Conservation (phyloP, 1,284 basidiomycete species). For the Trametes polyzona region DNA sequence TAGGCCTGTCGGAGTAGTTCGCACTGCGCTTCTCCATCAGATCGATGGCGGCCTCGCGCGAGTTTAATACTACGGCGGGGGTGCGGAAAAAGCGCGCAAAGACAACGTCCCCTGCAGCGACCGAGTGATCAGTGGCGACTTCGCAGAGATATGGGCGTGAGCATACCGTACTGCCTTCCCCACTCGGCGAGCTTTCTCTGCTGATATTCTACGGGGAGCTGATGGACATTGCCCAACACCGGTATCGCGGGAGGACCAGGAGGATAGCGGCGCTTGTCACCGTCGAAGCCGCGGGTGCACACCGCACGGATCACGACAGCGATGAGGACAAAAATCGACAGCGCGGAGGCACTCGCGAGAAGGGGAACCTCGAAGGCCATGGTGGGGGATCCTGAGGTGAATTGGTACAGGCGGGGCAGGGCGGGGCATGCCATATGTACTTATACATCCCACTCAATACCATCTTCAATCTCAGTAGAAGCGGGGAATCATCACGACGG, state of each 20-base stretch:
- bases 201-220: slow-evolving; percentile 27
- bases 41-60: slow-evolving; percentile 39
- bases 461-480: slow-evolving; percentile 3
- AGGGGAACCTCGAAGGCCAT: slow-evolving; percentile 17
- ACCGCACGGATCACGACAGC: slow-evolving; percentile 8
- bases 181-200: slow-evolving; percentile 26
- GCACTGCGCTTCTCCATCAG: slow-evolving; percentile 46
- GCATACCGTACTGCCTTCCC: slow-evolving; percentile 27
- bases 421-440: neutral
- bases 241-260: slow-evolving; percentile 28
- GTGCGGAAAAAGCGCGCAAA: slow-evolving; percentile 39
- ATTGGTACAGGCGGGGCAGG: neutral
- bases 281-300: slow-evolving; percentile 4
- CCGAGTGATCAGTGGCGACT: neutral
- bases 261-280: slow-evolving; percentile 18
- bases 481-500: slow-evolving; percentile 4
- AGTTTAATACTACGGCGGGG: slow-evolving; percentile 43
- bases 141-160: neutral
- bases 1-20: slow-evolving; percentile 44
- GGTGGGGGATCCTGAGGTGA: neutral
- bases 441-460: neutral
- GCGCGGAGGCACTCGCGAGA: slow-evolving; percentile 1
- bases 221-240: slow-evolving; percentile 29
- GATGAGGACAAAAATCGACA: slow-evolving; percentile 6
- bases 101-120: slow-evolving; percentile 41